These are phyloP conservation scores for Xylaria acuta DNA, from an alignment of 495 filamentous ascomycete genomes.

Conservation along the genomic window DNA sequence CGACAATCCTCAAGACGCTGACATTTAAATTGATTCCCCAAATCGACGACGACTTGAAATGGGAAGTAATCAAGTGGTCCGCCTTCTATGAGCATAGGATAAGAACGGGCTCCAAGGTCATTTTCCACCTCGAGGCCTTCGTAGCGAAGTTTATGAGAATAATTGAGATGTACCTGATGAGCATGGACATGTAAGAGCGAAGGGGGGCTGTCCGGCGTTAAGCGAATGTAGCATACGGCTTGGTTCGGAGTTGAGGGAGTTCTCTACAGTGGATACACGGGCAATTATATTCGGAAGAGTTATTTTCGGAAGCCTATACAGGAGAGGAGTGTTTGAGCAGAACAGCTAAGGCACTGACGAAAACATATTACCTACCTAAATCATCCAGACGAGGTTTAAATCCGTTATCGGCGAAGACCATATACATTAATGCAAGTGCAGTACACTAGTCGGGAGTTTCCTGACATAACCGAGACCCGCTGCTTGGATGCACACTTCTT, in stretches of 20 bases:
- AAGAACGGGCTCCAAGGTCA: slow-evolving; percentile 88
- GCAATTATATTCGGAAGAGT: neutral
- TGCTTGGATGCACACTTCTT: neutral
- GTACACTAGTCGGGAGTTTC: neutral
- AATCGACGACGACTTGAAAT: slow-evolving; percentile 86
- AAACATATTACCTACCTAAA: neutral
- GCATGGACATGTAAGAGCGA: slow-evolving; percentile 68
- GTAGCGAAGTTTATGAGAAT: slow-evolving; percentile 98
- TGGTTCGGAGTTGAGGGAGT: slow-evolving; percentile 22
- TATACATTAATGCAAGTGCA: neutral
- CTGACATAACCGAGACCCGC: slow-evolving; percentile 23
- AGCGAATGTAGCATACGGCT: neutral
- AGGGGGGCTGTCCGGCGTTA: neutral
- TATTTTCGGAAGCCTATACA: neutral
- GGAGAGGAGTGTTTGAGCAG: neutral
- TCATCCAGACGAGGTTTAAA: neutral
- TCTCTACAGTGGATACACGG: slow-evolving; percentile 19
- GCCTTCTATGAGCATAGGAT: slow-evolving; percentile 97
- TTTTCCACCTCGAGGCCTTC: slow-evolving; percentile 98
- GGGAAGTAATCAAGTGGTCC: slow-evolving; percentile 92
- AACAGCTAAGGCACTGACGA: neutral
- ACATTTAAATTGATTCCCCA: slow-evolving; percentile 89
- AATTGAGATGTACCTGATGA: slow-evolving; percentile 90
- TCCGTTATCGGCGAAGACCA: slow-evolving; percentile 21
- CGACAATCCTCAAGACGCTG: slow-evolving; percentile 88